Evolutionary conservation across 257 asterid genomes (phyloP).

Genomic region (Penstemon newberryi): DNA sequence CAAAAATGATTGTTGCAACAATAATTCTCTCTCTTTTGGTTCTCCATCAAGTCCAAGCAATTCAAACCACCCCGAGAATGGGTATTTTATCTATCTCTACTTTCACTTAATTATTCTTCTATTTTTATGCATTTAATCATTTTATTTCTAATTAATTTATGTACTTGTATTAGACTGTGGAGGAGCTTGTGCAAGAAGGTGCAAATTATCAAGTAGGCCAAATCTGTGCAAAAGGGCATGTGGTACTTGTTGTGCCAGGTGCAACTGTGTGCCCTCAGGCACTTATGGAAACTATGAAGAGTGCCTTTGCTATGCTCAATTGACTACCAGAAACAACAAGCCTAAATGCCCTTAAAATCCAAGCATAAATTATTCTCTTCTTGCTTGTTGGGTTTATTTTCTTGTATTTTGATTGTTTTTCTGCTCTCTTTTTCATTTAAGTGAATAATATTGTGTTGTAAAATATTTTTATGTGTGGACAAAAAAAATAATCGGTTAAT

Average conservation of each 20-base stretch:
- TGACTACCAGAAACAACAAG: constrained; percentile 53
- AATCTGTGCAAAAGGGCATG: constrained; percentile 66
- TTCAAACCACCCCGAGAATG: constrained; percentile 34
- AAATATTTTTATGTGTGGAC: not conserved
- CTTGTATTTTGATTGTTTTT: not conserved
- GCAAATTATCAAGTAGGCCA: constrained; percentile 54
- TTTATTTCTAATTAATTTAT: not conserved
- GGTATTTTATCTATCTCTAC: constrained; percentile 31
- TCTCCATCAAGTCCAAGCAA: constrained; percentile 51
- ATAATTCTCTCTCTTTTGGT: constrained; percentile 44
- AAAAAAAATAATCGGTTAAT: too few species aligned
- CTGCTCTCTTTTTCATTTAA: not conserved
- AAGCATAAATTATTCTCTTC: not conserved
- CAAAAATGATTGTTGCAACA: constrained; percentile 41
- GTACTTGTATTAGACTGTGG: constrained; percentile 44
- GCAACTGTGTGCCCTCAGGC: constrained; percentile 71
- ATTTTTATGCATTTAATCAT: not conserved
- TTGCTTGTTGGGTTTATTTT: not conserved
- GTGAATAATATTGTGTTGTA: not conserved
- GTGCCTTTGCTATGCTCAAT: constrained; percentile 60
- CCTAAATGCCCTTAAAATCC: constrained; percentile 54
- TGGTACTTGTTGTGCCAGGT: constrained; percentile 62
- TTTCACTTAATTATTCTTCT: not conserved
- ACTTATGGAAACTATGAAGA: constrained; percentile 57
- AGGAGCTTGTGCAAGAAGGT: constrained; percentile 54